These are phyloP conservation scores for Jasminum sambac DNA, from an alignment of 257 asterid species.

Conservation along the genomic window DNA sequence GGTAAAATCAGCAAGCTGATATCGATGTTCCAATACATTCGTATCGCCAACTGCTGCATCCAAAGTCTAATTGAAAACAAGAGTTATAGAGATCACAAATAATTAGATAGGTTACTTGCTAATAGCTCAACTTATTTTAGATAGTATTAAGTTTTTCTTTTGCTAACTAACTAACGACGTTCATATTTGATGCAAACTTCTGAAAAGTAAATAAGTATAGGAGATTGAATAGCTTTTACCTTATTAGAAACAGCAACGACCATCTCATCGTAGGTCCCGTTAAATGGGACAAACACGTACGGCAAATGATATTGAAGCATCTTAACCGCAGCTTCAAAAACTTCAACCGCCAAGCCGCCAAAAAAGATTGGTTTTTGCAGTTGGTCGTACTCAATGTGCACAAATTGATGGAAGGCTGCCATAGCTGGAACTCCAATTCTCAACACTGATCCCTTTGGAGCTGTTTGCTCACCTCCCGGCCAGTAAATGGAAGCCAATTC, in stretches of 20 bases:
- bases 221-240: constrained; percentile 31
- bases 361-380: constrained; percentile 30
- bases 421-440: constrained; percentile 55
- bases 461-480: constrained; percentile 53
- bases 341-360: constrained; percentile 55
- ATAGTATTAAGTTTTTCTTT: no score
- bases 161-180: no score
- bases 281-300: constrained; percentile 40
- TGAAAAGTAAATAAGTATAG: no score
- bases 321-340: constrained; percentile 54
- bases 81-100: no score
- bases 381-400: constrained; percentile 38
- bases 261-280: constrained; percentile 60
- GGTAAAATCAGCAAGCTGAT: constrained; percentile 43
- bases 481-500: constrained; percentile 43
- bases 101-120: no score
- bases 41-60: constrained; percentile 75
- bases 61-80: constrained; percentile 36
- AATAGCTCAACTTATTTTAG: no score
- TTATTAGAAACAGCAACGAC: constrained; percentile 50
- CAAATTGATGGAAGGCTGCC: constrained; percentile 57
- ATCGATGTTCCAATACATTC: constrained; percentile 59
- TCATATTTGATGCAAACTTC: no score
- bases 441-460: constrained; percentile 50
- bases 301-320: constrained; percentile 45